These are phyloP conservation scores for Berberis thunbergii DNA, from an alignment of 164 flowering plant genomes.

Conservation along the genomic window DNA sequence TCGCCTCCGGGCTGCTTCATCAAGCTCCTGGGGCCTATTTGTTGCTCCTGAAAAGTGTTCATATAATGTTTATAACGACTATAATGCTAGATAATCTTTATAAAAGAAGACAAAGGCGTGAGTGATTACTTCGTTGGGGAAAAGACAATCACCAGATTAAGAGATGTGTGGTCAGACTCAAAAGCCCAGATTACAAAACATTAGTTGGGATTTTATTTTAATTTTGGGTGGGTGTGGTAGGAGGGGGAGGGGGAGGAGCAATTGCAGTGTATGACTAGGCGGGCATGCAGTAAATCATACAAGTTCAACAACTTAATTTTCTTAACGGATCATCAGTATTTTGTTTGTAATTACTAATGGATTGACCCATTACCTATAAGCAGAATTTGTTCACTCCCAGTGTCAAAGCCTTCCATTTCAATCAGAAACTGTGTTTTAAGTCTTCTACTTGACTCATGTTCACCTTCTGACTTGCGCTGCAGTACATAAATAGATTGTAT, in stretches of 20 bases:
- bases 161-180: too few species aligned
- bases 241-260: too few species aligned
- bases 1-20: constrained; percentile 96
- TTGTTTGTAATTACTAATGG: not conserved
- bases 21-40: constrained; percentile 97
- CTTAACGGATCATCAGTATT: not conserved
- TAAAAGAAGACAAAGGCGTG: too few species aligned
- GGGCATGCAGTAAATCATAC: too few species aligned
- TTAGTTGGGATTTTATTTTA: too few species aligned
- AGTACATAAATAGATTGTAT: constrained; percentile 9
- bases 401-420: constrained; percentile 99
- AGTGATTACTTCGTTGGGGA: too few species aligned
- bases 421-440: constrained; percentile 96
- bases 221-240: too few species aligned
- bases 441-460: constrained; percentile 94
- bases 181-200: too few species aligned
- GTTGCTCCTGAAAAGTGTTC: constrained; percentile 70
- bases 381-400: constrained; percentile 93
- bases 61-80: not conserved
- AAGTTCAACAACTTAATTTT: too few species aligned
- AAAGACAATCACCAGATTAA: too few species aligned
- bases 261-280: too few species aligned
- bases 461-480: constrained; percentile 99
- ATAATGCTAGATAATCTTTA: too few species aligned
- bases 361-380: constrained; percentile 58